A percentile compares a stretch with the other conserved stretches of the same genome.
phyloP scores from a whole-genome alignment of 1,139 yeast species.

The Pichia norvegensis region DNA sequence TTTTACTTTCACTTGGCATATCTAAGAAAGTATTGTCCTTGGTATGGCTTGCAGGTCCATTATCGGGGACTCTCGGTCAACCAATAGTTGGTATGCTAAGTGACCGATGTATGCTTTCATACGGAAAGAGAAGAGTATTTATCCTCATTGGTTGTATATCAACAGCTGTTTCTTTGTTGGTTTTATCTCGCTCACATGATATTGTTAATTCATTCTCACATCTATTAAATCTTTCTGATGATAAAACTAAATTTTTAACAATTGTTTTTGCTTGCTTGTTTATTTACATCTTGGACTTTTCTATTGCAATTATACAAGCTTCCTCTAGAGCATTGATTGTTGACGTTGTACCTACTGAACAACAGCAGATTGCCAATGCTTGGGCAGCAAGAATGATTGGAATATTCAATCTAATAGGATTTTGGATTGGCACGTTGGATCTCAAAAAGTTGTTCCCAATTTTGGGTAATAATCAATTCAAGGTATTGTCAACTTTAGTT shows the following conservation, averaged over 20 bases:
- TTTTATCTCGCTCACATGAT: constrained; percentile 41
- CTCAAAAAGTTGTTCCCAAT: constrained; percentile 30
- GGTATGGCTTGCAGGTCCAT: constrained; percentile 58
- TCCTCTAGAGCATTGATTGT: constrained; percentile 53
- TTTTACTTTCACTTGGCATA: constrained; percentile 42
- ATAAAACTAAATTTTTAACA: constrained; percentile 24
- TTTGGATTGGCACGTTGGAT: constrained; percentile 40
- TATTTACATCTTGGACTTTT: constrained; percentile 46
- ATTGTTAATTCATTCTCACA: constrained; percentile 28
- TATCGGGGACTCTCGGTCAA: constrained; percentile 53
- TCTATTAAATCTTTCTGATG: constrained; percentile 15
- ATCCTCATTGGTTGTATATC: constrained; percentile 44
- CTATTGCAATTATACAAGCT: constrained; percentile 52
- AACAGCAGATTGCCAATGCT: constrained; percentile 54
- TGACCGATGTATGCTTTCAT: constrained; percentile 37
- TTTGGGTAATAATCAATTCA: constrained; percentile 44
- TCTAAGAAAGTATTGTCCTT: constrained; percentile 45
- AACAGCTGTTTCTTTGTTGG: constrained; percentile 37
- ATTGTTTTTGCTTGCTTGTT: constrained; percentile 43
- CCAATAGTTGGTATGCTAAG: constrained; percentile 51
- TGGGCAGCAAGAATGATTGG: constrained; percentile 71
- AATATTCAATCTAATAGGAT: constrained; percentile 47
- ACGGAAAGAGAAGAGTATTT: constrained; percentile 50
- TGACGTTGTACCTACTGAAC: constrained; percentile 45
- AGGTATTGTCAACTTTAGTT: constrained; percentile 40